phyloP scores from a whole-genome alignment of 2,329 filamentous ascomycete genomes.

The Botrytis porri region DNA sequence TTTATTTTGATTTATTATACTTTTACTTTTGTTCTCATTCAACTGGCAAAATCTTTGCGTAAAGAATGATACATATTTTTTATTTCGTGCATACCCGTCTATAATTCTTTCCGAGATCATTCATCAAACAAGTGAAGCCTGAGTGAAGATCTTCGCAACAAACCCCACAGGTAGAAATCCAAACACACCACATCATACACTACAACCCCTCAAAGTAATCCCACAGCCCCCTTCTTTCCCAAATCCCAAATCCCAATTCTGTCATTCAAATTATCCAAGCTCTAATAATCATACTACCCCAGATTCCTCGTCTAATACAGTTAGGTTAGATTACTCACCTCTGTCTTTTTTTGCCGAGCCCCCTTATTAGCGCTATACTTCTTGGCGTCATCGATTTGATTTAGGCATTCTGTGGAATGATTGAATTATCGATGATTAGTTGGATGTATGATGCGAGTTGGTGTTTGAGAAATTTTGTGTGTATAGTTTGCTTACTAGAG shows the following conservation, averaged over 20 bases:
- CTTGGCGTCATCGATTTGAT: neutral
- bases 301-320: neutral
- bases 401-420: neutral
- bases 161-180: neutral
- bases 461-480: neutral
- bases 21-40: neutral
- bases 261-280: neutral
- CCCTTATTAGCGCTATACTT: neutral
- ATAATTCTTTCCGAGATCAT: neutral
- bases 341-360: neutral
- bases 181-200: neutral
- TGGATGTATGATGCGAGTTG: neutral
- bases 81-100: neutral
- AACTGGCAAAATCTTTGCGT: neutral
- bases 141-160: neutral
- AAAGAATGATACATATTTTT: neutral
- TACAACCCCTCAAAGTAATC: neutral
- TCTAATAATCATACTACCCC: neutral
- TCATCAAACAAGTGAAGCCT: neutral
- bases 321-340: neutral
- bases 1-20: neutral
- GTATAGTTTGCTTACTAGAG: too few relatives aligned
- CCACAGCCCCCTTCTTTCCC: neutral
- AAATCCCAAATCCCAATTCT: neutral
- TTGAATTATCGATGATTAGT: neutral